A percentile compares a stretch with the other conserved stretches of the same genome.
Conservation (phyloP, 805 yeast species). For the Spathaspora arborariae region DNA sequence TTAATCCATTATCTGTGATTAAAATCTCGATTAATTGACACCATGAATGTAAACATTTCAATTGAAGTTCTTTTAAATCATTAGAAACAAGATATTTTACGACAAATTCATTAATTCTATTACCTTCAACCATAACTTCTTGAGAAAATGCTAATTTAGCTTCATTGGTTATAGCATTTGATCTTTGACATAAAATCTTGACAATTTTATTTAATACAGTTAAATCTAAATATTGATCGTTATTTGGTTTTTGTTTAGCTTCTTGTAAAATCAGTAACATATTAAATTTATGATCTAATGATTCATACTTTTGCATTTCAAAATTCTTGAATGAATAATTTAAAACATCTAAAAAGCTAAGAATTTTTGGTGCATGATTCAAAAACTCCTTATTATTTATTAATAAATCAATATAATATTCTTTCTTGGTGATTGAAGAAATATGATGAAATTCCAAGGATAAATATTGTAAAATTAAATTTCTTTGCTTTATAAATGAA, state of each 20-base stretch:
- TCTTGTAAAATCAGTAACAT: slow-evolving; percentile 35
- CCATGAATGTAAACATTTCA: slow-evolving; percentile 77
- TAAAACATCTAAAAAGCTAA: slow-evolving; percentile 67
- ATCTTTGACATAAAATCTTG: slow-evolving; percentile 18
- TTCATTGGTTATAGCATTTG: slow-evolving; percentile 17
- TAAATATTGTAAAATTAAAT: slow-evolving; percentile 58
- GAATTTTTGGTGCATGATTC: slow-evolving; percentile 61
- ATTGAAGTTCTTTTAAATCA: slow-evolving; percentile 49
- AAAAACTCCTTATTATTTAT: slow-evolving; percentile 48
- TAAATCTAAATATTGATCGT: slow-evolving; percentile 38
- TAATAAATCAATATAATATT: slow-evolving; percentile 49
- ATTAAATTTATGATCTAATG: slow-evolving; percentile 23
- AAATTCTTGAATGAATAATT: slow-evolving; percentile 50
- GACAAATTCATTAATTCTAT: slow-evolving; percentile 33
- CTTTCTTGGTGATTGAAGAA: slow-evolving; percentile 48
- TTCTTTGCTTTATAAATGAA: slow-evolving; percentile 59
- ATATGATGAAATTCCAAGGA: slow-evolving; percentile 70
- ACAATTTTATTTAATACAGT: slow-evolving; percentile 24
- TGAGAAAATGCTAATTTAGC: slow-evolving; percentile 19
- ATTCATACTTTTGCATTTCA: slow-evolving; percentile 36
- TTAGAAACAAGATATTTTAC: slow-evolving; percentile 44
- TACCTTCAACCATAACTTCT: slow-evolving; percentile 23
- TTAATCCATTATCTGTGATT: slow-evolving; percentile 44
- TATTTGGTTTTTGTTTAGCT: slow-evolving; percentile 8
- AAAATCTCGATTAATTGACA: slow-evolving; percentile 71